Evolutionary conservation across 768 basidiomycete species (phyloP), one percentile per base, ranked within the genome.

Genomic region (Naganishia onofrii): DNA sequence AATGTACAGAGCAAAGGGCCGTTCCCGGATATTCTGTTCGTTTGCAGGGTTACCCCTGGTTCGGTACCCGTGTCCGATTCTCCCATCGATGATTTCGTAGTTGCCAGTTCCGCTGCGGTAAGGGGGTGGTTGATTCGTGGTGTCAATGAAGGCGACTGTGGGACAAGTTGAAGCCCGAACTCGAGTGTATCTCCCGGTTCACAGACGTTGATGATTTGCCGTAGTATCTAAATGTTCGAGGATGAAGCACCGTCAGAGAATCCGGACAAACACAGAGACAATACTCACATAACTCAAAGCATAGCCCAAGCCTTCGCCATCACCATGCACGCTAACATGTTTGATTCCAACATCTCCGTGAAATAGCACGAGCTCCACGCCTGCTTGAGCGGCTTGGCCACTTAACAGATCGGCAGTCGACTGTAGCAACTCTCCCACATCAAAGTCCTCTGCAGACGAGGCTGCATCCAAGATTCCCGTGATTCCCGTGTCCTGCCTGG

Each of bases 381-480:
- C 90, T 58, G 84, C 85, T 75, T 90, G 87, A 5, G 92, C 89
- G 38, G 91, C 91, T 51, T 87, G 84, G 15, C 92, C 93, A 76
- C 91, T 89, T 70, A 95, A 80, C 17, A 89, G 87, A 82, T 97
- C 93, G 12, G 92, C 93, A 10, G 93, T 88, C 76, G 86, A 89
- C 81, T 96, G 94, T 74, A 95, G 77, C 82, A 91, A 84, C 79
- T 97, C 93, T 28, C 91, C 93, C 46, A 96, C 87, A 81, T 97
- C 93, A 77, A 95, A 96, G 77, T 93, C 90, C 65, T 87, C 86
- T n/a, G 77, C 75, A 28, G 65, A 68, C 65, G 29, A 67, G 53
- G 55, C 67, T 1, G 70, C 74, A n/a, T 66, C 68, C 31, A 69
- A 44, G 19, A 69, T 69, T 31, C 68, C 68, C 0, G 56, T 54